These are phyloP conservation scores for Cytauxzoon felis DNA, from an alignment of 169 alveolate species.

Conservation along the genomic window DNA sequence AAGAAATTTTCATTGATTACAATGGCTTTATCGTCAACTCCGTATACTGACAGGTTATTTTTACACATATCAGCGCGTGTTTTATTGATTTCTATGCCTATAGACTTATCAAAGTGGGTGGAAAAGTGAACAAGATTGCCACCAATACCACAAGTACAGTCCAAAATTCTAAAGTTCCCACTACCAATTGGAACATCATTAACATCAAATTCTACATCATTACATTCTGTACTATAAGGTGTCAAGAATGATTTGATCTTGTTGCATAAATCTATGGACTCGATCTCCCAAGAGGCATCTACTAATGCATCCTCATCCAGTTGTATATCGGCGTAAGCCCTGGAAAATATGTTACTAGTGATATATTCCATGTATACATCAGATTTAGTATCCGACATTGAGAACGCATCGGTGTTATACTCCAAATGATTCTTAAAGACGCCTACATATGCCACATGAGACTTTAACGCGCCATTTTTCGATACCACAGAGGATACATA, in stretches of 20 bases:
- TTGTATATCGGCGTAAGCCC: constrained; percentile 7
- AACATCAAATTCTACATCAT: background rate
- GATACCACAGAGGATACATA: too few relatives aligned
- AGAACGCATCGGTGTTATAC: too few relatives aligned
- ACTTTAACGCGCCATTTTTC: too few relatives aligned
- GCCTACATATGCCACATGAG: too few relatives aligned
- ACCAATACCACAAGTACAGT: constrained; percentile 48
- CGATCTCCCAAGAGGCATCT: constrained; percentile 62
- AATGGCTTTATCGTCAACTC: constrained; percentile 2
- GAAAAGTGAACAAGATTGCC: constrained; percentile 54
- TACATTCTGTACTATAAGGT: background rate
- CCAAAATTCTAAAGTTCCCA: constrained; percentile 10
- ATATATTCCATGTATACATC: background rate
- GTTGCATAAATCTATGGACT: constrained; percentile 27
- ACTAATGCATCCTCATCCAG: constrained; percentile 37
- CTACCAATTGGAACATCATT: background rate
- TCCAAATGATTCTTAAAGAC: too few relatives aligned
- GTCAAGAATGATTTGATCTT: background rate
- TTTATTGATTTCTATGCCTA: constrained; percentile 47
- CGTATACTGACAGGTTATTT: constrained; percentile 34
- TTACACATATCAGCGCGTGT: constrained; percentile 28
- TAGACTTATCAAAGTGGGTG: constrained; percentile 9
- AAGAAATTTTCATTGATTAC: constrained; percentile 41
- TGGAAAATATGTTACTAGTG: constrained; percentile 28
- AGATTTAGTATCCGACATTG: too few relatives aligned